These are phyloP conservation scores for Corrigiola litoralis DNA, from an alignment of 179 eudicot genomes.

Conservation along the genomic window DNA sequence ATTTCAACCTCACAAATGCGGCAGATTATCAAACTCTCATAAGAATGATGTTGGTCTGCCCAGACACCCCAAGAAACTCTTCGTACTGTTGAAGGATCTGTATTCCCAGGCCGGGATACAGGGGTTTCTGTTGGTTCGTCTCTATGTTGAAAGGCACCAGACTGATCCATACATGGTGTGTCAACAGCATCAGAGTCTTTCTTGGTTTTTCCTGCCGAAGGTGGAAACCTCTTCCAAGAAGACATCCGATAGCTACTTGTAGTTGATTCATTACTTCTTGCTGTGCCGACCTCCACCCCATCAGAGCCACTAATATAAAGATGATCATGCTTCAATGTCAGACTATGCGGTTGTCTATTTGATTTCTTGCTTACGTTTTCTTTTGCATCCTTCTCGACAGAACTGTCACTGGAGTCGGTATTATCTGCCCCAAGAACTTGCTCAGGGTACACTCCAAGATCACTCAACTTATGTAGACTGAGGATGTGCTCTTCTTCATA, in stretches of 20 bases:
- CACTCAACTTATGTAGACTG: conserved; percentile 78
- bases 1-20: conserved; percentile 99
- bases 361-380: conserved; percentile 43
- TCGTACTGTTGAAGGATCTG: conserved; percentile 38
- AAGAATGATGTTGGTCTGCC: conserved; percentile 61
- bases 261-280: conserved; percentile 74
- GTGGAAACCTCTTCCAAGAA: conserved; percentile 93
- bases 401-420: conserved; percentile 23
- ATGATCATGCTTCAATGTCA: conserved; percentile 38
- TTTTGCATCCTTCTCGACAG: conserved; percentile 30
- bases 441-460: conserved; percentile 89
- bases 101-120: conserved; percentile 31
- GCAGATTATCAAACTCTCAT: conserved; percentile 76
- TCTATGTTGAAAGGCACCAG: conserved; percentile 34
- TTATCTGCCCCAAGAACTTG: conserved; percentile 23
- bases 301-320: conserved; percentile 33
- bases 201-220: conserved; percentile 56
- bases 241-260: conserved; percentile 71
- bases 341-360: conserved; percentile 35
- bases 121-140: conserved; percentile 47
- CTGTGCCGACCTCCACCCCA: conserved; percentile 60
- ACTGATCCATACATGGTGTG: conserved; percentile 43
- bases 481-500: conserved; percentile 68
- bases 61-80: conserved; percentile 60
- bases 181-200: conserved; percentile 42